A percentile compares a stretch with the other conserved stretches of the same genome.
Evolutionary conservation across 2,329 filamentous ascomycete genomes (phyloP).

Genomic region (Botrytis aclada): DNA sequence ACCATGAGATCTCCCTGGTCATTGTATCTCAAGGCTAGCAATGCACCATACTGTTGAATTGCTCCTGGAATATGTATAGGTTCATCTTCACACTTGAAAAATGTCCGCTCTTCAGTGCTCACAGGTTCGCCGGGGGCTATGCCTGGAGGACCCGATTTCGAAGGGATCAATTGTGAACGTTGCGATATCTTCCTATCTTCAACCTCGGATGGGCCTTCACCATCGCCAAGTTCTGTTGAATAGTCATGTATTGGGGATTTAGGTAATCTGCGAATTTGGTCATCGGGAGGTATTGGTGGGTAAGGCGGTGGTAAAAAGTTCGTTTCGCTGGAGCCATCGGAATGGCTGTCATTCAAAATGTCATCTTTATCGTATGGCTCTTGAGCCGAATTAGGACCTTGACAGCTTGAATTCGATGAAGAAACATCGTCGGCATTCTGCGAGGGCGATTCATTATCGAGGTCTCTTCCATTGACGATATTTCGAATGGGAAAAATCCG

Average conservation of each 20-base stretch:
- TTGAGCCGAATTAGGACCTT: neutral
- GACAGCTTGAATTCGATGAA: neutral
- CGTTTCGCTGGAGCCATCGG: slow-evolving; percentile 1
- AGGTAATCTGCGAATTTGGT: slow-evolving; percentile 23
- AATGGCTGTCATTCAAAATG: neutral
- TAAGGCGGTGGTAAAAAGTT: slow-evolving; percentile 25
- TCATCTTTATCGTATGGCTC: neutral
- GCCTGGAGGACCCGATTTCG: slow-evolving; percentile 25
- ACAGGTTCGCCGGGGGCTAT: slow-evolving; percentile 21
- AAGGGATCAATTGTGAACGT: slow-evolving; percentile 24
- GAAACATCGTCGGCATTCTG: neutral
- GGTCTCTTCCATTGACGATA: slow-evolving; percentile 20
- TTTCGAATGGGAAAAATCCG: slow-evolving; percentile 32
- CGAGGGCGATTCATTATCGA: neutral
- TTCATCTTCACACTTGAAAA: slow-evolving; percentile 74
- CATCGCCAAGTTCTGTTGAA: neutral
- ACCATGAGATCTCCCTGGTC: slow-evolving; percentile 64
- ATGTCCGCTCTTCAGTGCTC: slow-evolving; percentile 8
- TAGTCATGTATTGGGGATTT: neutral
- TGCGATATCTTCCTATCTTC: slow-evolving; percentile 21
- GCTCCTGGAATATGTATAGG: slow-evolving; percentile 66
- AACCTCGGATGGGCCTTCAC: neutral
- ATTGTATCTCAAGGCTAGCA: slow-evolving; percentile 72
- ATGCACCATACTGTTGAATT: slow-evolving; percentile 71
- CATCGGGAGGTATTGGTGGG: slow-evolving; percentile 22